Evolutionary conservation across 2,329 filamentous ascomycete species (phyloP).

Genomic region (Cercospora zeae-maydis): DNA sequence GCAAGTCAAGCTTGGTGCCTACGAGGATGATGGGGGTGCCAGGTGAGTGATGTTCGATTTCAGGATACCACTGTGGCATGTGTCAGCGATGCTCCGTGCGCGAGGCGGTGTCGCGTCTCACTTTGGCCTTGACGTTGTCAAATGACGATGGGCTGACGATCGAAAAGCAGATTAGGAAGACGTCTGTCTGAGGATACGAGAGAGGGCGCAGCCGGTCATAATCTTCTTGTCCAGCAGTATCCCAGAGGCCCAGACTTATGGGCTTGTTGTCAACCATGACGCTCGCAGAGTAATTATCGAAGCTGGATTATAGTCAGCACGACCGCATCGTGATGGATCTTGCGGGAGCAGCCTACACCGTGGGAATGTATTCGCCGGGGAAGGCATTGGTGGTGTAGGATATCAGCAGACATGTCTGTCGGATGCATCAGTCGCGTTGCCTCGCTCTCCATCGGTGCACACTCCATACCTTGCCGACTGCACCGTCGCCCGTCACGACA

Average conservation of each 20-base stretch:
- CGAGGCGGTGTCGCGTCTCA: constrained; percentile 40
- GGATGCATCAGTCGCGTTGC: constrained; percentile 27
- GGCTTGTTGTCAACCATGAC: constrained; percentile 99
- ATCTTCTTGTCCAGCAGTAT: constrained; percentile 98
- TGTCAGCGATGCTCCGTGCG: constrained; percentile 9
- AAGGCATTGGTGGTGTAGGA: constrained; percentile 99
- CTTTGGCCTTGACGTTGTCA: constrained; percentile 98
- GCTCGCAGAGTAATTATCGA: constrained; percentile 98
- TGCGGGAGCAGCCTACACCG: constrained; percentile 62
- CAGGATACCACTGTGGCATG: constrained; percentile 78
- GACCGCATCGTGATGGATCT: constrained; percentile 34
- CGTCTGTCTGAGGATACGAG: constrained; percentile 96
- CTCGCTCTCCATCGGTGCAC: neutral
- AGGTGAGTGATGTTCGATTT: constrained; percentile 95
- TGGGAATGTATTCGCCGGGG: constrained; percentile 99
- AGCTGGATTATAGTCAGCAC: constrained; percentile 52
- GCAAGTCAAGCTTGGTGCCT: constrained; percentile 91
- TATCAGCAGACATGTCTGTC: constrained; percentile 94
- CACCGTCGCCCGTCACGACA: constrained; percentile 98
- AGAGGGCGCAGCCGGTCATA: constrained; percentile 92
- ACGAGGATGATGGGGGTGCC: constrained; percentile 95
- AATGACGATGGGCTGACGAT: constrained; percentile 97
- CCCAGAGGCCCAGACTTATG: constrained; percentile 94
- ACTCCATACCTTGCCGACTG: constrained; percentile 83
- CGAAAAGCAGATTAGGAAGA: constrained; percentile 97